These are phyloP conservation scores for Quercus phellos DNA, from an alignment of 331 rosid species.

Conservation along the genomic window DNA sequence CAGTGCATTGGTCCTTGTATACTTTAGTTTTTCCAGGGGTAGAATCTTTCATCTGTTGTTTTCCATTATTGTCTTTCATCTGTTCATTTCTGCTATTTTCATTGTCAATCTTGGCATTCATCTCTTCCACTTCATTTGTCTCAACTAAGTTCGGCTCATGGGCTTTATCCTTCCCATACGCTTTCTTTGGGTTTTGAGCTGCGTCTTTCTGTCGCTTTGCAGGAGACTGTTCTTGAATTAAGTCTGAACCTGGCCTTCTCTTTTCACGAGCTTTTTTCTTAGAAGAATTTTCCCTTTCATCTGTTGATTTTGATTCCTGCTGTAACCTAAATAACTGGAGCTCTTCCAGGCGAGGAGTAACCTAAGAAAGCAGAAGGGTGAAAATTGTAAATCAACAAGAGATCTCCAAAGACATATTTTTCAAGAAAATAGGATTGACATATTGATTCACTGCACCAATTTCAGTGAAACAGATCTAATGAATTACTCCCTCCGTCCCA, in stretches of 20 bases:
- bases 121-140: conserved; percentile 29
- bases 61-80: too few species aligned
- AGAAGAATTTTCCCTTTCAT: conserved; percentile 46
- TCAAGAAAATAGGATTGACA: not conserved
- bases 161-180: conserved; percentile 38
- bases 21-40: conserved; percentile 38
- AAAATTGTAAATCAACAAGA: not conserved
- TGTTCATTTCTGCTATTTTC: conserved; percentile 29
- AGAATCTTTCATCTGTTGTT: conserved; percentile 33
- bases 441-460: not conserved
- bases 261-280: conserved; percentile 58
- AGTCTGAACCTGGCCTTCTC: conserved; percentile 60
- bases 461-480: not conserved
- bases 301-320: conserved; percentile 55
- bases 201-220: conserved; percentile 62
- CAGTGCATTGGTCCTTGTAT: conserved; percentile 82
- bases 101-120: conserved; percentile 29
- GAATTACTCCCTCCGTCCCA: too few species aligned
- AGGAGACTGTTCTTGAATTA: conserved; percentile 40
- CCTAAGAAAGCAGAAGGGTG: conserved; percentile 34
- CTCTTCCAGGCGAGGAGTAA: conserved; percentile 72
- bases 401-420: not conserved
- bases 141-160: conserved; percentile 32
- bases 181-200: conserved; percentile 40
- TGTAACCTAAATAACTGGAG: conserved; percentile 57